Evolutionary conservation across 164 flowering plant genomes (phyloP), one percentile per base, ranked within the genome.

Genomic region (Nymphaea thermarum): DNA sequence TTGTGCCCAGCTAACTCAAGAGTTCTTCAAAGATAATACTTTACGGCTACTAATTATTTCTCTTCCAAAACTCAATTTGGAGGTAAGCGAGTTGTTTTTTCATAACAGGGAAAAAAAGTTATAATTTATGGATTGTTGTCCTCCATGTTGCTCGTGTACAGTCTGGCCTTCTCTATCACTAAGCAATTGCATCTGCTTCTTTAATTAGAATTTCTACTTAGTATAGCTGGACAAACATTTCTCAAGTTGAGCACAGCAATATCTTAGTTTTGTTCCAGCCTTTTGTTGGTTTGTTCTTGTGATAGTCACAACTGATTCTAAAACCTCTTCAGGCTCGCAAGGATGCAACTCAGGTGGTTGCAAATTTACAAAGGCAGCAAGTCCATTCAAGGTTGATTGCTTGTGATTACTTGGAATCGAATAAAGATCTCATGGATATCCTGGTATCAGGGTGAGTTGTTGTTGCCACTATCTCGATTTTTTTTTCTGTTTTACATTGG

Each of bases 311-410:
- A 62, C 64, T 11, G 36, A 17, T 12, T 62, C 42, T 17, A 17
- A 10, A n/a, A 8, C 7, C 4, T 17, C 18, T 17, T 62, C 77
- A 95, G 99, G 80, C 94, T 53, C 85, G 99, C 44, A 92, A 85
- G 80, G 98, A 95, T 90, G 99, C 96, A 25, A 88, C 97, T 65
- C 99, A 92, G 79, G 87, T 95, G 72, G 98, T 90, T 77, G 97
- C 99, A 43, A 95, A 95, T 82, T 77, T 95, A 74, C 99, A 92
- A 74, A 81, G 97, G 77, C 99, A 95, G 63, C 98, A 87, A 77
- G 99, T 95, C 73, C 82, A 88, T 0, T 95, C 99, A n/a, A 80
- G 87, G 62, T 68, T 95, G 81, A 92, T 95, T 80, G 98, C 99
- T 61, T 90, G 89, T 74, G 97, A 90, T 69, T 92, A 92, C 83